Conservation (phyloP, 495 filamentous ascomycete species). For the Aspergillus asperescens region DNA sequence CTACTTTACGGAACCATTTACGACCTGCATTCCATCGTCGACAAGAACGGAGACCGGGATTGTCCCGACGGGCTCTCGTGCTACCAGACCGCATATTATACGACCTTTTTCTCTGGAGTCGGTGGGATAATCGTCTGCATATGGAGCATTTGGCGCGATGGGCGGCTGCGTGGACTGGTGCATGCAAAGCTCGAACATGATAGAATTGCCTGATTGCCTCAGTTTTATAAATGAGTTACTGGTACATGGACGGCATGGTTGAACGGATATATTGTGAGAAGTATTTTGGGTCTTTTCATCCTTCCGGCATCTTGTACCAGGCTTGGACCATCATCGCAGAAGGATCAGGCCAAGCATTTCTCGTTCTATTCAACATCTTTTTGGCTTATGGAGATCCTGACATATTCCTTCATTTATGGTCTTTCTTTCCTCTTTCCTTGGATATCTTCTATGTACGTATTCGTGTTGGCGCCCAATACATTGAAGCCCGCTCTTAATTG, state of each 20-base stretch:
- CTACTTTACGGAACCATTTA: constrained; percentile 73
- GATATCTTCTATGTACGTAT: neutral
- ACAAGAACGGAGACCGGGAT: constrained; percentile 60
- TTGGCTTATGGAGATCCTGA: too few species aligned
- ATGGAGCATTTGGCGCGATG: constrained; percentile 71
- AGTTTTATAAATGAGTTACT: too few species aligned
- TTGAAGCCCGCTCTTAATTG: too few species aligned
- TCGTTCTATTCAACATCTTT: neutral
- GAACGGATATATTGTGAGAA: neutral
- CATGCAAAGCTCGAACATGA: constrained; percentile 33
- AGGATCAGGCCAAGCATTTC: neutral
- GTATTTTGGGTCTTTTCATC: neutral
- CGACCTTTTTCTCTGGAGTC: constrained; percentile 72
- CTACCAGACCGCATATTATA: constrained; percentile 74
- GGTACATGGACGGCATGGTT: too few species aligned
- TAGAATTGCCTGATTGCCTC: constrained; percentile 35
- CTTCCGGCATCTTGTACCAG: neutral
- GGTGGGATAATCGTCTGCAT: constrained; percentile 64
- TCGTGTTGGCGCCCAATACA: too few species aligned
- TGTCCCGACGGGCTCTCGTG: constrained; percentile 77
- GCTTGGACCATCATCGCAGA: neutral
- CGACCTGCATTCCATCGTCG: constrained; percentile 69
- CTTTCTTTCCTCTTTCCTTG: neutral
- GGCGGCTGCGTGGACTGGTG: constrained; percentile 24
- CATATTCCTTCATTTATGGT: neutral